Conservation (phyloP, 306 rosid genomes). For the Castanea sativa region DNA sequence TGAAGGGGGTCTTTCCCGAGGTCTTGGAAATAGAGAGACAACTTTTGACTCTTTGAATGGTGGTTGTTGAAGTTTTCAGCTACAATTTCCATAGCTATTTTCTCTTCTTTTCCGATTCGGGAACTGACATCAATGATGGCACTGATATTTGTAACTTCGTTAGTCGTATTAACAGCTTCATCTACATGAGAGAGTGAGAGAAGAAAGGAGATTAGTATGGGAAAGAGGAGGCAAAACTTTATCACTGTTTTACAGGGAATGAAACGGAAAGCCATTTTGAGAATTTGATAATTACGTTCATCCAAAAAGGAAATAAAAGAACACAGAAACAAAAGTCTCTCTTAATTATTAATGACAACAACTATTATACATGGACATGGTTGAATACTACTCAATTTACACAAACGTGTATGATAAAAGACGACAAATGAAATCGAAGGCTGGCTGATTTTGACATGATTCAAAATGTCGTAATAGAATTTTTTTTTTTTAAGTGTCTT, state of each 20-base stretch:
- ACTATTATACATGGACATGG: no score
- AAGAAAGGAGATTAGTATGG: neutral
- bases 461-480: no score
- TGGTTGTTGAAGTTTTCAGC: neutral
- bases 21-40: conserved; percentile 25
- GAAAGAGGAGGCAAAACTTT: neutral
- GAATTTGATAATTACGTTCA: no score
- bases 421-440: no score
- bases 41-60: conserved; percentile 14
- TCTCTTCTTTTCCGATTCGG: neutral
- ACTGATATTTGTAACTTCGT: neutral
- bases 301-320: no score
- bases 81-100: neutral
- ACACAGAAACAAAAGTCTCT: no score
- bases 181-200: neutral
- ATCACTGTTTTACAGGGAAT: neutral
- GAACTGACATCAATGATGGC: neutral
- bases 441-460: no score
- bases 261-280: conserved; percentile 9
- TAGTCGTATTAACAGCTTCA: neutral
- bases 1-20: conserved; percentile 27
- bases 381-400: no score
- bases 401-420: no score
- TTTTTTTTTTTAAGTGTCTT: no score
- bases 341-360: no score